Percentiles rank a stretch among this genome's conserved stretches.
Evolutionary conservation across 148 eudicot species (phyloP).

Genomic region (Silene conica): DNA sequence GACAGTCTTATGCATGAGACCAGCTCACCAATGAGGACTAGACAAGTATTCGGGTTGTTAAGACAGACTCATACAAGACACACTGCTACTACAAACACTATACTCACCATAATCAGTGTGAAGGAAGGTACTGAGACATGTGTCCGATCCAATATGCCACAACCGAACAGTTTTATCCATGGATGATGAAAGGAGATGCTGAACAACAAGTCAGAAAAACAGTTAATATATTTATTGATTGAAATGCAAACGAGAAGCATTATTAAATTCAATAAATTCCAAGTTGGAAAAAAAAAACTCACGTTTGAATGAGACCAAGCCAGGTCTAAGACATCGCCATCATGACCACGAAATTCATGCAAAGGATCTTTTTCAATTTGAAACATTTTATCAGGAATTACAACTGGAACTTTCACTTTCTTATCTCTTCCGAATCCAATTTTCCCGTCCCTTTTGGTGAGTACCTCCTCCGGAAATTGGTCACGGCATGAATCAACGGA

Average conservation of each 20-base stretch:
- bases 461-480: conserved; percentile 1
- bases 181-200: conserved; percentile 79
- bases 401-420: conserved; percentile 28
- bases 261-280: background rate
- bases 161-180: conserved; percentile 74
- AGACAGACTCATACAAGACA: background rate
- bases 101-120: conserved; percentile 69
- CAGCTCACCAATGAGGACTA: background rate
- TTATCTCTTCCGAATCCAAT: conserved; percentile 22
- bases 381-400: conserved; percentile 61
- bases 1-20: no score
- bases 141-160: conserved; percentile 64
- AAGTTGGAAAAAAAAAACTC: conserved; percentile 23
- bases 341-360: conserved; percentile 63
- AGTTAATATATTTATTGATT: background rate
- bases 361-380: conserved; percentile 55
- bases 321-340: conserved; percentile 62
- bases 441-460: conserved; percentile 15
- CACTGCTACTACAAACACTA: background rate
- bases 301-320: conserved; percentile 80
- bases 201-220: conserved; percentile 23
- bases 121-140: conserved; percentile 54
- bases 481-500: conserved; percentile 25
- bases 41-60: background rate
- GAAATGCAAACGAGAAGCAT: background rate